These are phyloP conservation scores for Rhododendron ferrugineum DNA, from an alignment of 148 eudicot species.

Conservation along the genomic window DNA sequence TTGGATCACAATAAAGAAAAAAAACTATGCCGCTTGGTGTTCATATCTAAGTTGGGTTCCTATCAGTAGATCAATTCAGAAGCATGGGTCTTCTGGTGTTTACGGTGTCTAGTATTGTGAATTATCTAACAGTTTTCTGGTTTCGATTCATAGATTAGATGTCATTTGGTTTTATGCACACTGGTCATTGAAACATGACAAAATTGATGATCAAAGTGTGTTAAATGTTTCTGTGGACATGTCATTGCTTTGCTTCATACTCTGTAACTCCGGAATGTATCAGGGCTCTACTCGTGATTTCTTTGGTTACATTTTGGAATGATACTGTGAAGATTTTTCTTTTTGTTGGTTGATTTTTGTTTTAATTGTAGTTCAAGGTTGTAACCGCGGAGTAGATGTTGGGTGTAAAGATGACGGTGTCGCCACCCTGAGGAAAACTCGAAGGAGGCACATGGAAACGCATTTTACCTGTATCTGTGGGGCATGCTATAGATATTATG, in stretches of 20 bases:
- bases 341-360: neutral
- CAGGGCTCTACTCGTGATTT: neutral
- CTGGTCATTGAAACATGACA: neutral
- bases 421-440: neutral
- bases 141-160: neutral
- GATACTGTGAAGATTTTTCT: neutral
- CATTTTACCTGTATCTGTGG: neutral
- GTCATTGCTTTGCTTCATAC: neutral
- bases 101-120: slow-evolving; percentile 1
- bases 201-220: neutral
- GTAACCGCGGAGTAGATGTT: neutral
- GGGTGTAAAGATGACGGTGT: neutral
- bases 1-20: neutral
- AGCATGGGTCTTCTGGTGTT: neutral
- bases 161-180: neutral
- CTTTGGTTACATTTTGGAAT: neutral
- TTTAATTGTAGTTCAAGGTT: neutral
- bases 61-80: neutral
- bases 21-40: neutral
- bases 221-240: neutral
- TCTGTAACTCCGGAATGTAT: neutral
- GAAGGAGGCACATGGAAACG: neutral
- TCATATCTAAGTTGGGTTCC: neutral
- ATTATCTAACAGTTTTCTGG: neutral
- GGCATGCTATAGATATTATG: neutral